Conservation (phyloP, 495 filamentous ascomycete genomes). For the Pseudevernia furfuracea region DNA sequence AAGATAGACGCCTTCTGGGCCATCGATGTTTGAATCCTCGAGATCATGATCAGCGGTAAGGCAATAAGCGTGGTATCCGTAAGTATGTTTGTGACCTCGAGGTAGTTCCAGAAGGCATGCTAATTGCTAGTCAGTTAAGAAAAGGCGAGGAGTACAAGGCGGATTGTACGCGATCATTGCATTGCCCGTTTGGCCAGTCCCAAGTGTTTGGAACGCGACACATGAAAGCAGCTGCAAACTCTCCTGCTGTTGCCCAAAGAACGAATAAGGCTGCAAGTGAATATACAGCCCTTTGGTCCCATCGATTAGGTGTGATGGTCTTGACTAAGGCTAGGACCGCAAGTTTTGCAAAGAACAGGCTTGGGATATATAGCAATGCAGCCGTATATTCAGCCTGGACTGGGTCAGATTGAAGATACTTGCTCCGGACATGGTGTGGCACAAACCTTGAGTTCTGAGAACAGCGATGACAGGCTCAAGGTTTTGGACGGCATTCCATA, state of each 20-base stretch:
- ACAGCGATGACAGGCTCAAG: conserved; percentile 2
- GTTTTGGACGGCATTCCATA: neutral
- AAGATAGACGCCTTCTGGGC: conserved; percentile 30
- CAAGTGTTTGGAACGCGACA: conserved; percentile 7
- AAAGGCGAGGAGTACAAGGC: neutral
- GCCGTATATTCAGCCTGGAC: conserved; percentile 11
- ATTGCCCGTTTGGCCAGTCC: conserved; percentile 6
- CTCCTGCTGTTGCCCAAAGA: conserved; percentile 5
- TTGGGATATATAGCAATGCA: conserved; percentile 7
- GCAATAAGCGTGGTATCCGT: conserved; percentile 36
- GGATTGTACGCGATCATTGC: neutral
- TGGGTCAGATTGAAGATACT: neutral
- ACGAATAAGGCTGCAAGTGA: neutral
- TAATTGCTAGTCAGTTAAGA: neutral
- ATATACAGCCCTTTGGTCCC: neutral
- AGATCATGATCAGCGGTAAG: conserved; percentile 36
- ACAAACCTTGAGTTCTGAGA: conserved; percentile 7
- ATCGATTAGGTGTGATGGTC: neutral
- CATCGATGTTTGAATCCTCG: conserved; percentile 30
- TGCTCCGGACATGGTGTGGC: neutral
- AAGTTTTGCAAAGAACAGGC: conserved; percentile 5
- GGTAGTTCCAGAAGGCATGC: conserved; percentile 32
- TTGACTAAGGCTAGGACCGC: conserved; percentile 10
- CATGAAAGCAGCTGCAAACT: conserved; percentile 6
- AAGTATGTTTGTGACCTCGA: conserved; percentile 38